phyloP scores from a whole-genome alignment of 129 eudicot species.

The Mikania micrantha region DNA sequence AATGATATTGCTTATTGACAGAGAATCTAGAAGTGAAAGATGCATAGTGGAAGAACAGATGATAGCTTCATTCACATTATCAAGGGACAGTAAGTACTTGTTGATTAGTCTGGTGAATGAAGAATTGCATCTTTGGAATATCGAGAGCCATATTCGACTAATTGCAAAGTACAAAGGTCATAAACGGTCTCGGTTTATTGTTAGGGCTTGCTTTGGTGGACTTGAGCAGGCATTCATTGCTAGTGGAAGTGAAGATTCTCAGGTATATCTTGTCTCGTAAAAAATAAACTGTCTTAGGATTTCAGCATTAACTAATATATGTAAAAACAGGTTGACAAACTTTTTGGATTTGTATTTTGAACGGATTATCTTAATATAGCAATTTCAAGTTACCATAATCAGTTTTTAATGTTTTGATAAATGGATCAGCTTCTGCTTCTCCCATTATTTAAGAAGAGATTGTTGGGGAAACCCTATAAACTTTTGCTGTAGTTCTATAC shows the following conservation, averaged over 20 bases:
- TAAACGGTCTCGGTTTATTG: slow-evolving; percentile 65
- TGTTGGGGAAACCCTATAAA: not conserved
- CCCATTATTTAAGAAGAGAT: not conserved
- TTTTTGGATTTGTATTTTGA: not conserved
- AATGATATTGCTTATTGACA: slow-evolving; percentile 49
- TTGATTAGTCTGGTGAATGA: slow-evolving; percentile 63
- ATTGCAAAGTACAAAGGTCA: slow-evolving; percentile 82
- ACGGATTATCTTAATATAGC: not conserved
- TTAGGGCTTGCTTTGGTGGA: slow-evolving; percentile 95
- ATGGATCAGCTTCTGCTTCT: not conserved
- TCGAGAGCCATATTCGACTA: slow-evolving; percentile 51
- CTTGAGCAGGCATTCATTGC: slow-evolving; percentile 79
- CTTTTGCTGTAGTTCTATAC: not conserved
- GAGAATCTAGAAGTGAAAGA: slow-evolving; percentile 68
- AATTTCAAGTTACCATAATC: not conserved
- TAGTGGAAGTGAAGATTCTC: slow-evolving; percentile 98
- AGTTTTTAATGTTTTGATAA: not conserved
- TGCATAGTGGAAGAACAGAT: slow-evolving; percentile 63
- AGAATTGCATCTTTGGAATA: slow-evolving; percentile 91
- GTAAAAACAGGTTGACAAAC: not conserved
- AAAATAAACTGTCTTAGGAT: not conserved
- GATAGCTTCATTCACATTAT: slow-evolving; percentile 69
- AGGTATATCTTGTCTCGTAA: slow-evolving; percentile 34
- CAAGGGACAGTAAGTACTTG: slow-evolving; percentile 60
- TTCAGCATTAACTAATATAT: not conserved